Evolutionary conservation across 345 rosid genomes (phyloP), one percentile per base, ranked within the genome.

Genomic region (Camelina sativa): DNA sequence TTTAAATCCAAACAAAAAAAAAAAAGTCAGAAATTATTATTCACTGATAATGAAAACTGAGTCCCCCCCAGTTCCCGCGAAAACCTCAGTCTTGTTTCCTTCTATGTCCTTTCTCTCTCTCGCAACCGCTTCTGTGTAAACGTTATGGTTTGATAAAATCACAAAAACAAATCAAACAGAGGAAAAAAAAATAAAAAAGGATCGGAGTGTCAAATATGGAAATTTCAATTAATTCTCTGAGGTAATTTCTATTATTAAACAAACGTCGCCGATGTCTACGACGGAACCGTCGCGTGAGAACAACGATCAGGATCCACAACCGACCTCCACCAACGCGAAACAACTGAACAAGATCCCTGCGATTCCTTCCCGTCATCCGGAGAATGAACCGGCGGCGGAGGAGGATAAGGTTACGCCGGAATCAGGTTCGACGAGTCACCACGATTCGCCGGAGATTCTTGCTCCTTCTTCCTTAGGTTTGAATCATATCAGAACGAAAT

Each of bases 401-500:
- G 48, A 44, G 6, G 58, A 56, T 65, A 60, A 55, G 67, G 22
- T 4, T 11, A 16, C 63, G 43, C 28, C 16, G 19, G 71, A 71
- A 28, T 28, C 30, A 23, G 56, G 63, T 15, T 72, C 63, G 1
- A 50, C 38, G 76, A 69, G 62, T 56, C 51, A 54, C 44, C 51
- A 54, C 44, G 80, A 74, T 57, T 46, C 85, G 17, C 47, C 88
- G 25, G 84, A 85, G 22, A 84, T 88, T 62, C 63, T 82, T 8
- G 82, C 89, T 52, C 81, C 95, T 54, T 86, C 95, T 5, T 78
- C 87, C 15, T 84, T 90, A 13, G 90, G 94, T 61, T 78, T 95
- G 63, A 92, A 95, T 62, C 87, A 87, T 56, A 95, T 95, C 58
- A 84, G 74, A 77, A 95, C 98, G 28, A 91, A 85, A 73, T 90